These are phyloP conservation scores for Fusarium albidum DNA, from an alignment of 2,329 filamentous ascomycete genomes.

Conservation along the genomic window DNA sequence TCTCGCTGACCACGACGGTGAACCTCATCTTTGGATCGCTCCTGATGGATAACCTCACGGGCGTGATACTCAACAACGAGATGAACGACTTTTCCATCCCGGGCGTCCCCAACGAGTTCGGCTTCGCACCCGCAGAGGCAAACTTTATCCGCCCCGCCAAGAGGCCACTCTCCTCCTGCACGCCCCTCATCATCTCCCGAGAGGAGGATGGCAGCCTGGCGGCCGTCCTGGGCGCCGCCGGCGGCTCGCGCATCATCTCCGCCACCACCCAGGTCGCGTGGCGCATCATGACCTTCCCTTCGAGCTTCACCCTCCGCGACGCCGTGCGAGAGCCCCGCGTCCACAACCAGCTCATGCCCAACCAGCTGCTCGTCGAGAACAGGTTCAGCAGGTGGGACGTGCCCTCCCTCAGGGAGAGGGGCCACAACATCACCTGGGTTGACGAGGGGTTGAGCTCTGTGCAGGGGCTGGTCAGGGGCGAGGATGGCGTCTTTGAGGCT, in stretches of 20 bases:
- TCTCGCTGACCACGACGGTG: constrained; percentile 85
- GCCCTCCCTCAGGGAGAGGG: constrained; percentile 67
- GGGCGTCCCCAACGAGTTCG: constrained; percentile 79
- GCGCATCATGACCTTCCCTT: constrained; percentile 71
- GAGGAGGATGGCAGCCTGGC: constrained; percentile 69
- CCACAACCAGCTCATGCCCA: constrained; percentile 84
- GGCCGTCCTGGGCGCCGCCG: constrained; percentile 77
- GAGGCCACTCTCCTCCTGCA: constrained; percentile 83
- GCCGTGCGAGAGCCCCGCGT: constrained; percentile 74
- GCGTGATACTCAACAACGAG: constrained; percentile 79
- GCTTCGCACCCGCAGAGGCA: constrained; percentile 78
- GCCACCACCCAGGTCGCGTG: constrained; percentile 78
- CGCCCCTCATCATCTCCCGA: constrained; percentile 76
- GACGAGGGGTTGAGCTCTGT: constrained; percentile 70
- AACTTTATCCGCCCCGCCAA: constrained; percentile 87
- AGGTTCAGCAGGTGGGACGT: constrained; percentile 70
- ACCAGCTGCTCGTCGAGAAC: constrained; percentile 73
- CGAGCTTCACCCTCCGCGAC: constrained; percentile 60
- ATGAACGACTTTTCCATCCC: constrained; percentile 90
- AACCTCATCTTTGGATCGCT: constrained; percentile 86
- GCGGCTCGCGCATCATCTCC: constrained; percentile 85
- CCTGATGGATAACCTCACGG: constrained; percentile 81
- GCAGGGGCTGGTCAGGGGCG: constrained; percentile 64
- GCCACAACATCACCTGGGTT: constrained; percentile 78
- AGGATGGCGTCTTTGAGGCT: constrained; percentile 78